These are phyloP conservation scores for Tetrapisispora pingtungensis DNA, from an alignment of 805 yeast genomes.

Conservation along the genomic window DNA sequence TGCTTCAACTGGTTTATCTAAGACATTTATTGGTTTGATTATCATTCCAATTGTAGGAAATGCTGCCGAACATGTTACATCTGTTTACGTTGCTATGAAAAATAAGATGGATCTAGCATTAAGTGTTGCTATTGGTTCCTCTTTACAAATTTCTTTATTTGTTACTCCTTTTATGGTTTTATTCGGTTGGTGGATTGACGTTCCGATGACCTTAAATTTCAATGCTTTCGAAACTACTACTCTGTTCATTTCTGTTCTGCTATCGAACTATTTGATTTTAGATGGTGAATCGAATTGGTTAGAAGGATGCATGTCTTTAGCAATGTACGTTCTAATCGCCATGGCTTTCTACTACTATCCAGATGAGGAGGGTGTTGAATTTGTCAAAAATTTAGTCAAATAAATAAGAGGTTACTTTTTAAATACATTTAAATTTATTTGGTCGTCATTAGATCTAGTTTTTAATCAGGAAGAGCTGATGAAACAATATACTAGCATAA, in stretches of 20 bases:
- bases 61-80: conserved; percentile 98
- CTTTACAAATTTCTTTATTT: conserved; percentile 89
- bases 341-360: conserved; percentile 88
- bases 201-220: conserved; percentile 88
- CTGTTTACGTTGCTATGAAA: conserved; percentile 87
- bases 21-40: conserved; percentile 89
- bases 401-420: no score
- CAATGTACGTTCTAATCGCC: conserved; percentile 80
- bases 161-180: conserved; percentile 93
- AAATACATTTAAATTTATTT: no score
- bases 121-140: conserved; percentile 94
- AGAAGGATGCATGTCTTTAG: conserved; percentile 86
- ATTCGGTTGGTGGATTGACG: conserved; percentile 84
- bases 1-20: conserved; percentile 71
- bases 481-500: no score
- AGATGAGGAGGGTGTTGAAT: conserved; percentile 26
- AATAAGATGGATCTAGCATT: conserved; percentile 96
- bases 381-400: not conserved
- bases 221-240: conserved; percentile 91
- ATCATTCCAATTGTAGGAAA: conserved; percentile 95
- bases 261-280: conserved; percentile 74
- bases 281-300: conserved; percentile 97
- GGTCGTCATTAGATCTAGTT: no score
- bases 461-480: no score
- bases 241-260: conserved; percentile 78